These are phyloP conservation scores for Plasmodium coatneyi DNA, from an alignment of 169 alveolate genomes.

Conservation along the genomic window DNA sequence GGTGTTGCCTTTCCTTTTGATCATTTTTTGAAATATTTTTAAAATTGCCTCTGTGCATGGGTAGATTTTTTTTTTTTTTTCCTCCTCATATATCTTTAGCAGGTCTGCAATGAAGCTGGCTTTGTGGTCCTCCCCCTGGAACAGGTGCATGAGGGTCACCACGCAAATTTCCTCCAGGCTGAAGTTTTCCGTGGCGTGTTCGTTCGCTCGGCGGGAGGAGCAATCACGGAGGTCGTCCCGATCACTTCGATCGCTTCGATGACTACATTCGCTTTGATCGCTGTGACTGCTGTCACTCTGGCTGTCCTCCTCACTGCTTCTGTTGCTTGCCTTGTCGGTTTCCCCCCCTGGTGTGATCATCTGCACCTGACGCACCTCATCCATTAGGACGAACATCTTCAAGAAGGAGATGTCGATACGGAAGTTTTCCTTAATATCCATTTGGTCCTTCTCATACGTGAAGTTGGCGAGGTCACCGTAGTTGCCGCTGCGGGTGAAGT, in stretches of 20 bases:
- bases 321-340: not conserved
- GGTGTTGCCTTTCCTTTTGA: not conserved
- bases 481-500: not conserved
- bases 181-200: not conserved
- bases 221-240: not conserved
- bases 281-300: not conserved
- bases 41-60: constrained; percentile 13
- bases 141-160: constrained; percentile 23
- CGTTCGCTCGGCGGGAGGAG: not conserved
- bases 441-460: constrained; percentile 20
- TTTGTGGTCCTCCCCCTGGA: constrained; percentile 10
- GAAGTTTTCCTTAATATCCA: constrained; percentile 68
- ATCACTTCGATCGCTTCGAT: not conserved
- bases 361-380: not conserved
- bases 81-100: constrained; percentile 40
- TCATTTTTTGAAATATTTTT: constrained; percentile 46
- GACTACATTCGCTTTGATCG: not conserved
- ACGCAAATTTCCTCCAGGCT: constrained; percentile 34
- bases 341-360: not conserved
- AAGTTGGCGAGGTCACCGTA: constrained; percentile 4
- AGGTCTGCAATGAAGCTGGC: constrained; percentile 13
- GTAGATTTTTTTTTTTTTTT: constrained; percentile 49
- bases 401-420: constrained; percentile 59
- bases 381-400: constrained; percentile 22
- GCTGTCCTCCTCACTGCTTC: not conserved